Conservation (phyloP, 495 filamentous ascomycete species). For the Paragyromitra xinjiangensis region DNA sequence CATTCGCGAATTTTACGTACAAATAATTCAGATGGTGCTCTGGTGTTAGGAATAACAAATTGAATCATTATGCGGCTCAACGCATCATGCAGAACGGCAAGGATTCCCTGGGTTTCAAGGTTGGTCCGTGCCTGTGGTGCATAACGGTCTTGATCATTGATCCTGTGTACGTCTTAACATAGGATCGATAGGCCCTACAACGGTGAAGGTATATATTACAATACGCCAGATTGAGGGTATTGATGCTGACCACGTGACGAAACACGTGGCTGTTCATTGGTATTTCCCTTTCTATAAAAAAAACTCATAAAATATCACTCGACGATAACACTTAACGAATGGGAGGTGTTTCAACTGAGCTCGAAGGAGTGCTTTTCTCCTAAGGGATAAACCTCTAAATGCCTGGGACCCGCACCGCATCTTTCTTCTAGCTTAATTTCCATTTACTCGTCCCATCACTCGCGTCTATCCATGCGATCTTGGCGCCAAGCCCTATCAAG, state of each 20-base stretch:
- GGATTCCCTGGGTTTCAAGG: not conserved
- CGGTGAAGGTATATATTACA: too few relatives aligned
- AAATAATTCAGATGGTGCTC: conserved; percentile 10
- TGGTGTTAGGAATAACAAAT: conserved; percentile 9
- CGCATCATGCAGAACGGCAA: conserved; percentile 6
- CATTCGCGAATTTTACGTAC: conserved; percentile 34
- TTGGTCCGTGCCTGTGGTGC: conserved; percentile 2
- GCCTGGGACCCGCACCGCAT: not conserved
- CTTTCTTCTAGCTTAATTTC: not conserved
- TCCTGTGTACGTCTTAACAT: too few relatives aligned
- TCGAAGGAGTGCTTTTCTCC: too few relatives aligned
- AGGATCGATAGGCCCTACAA: too few relatives aligned
- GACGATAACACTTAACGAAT: too few relatives aligned
- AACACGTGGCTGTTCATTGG: too few relatives aligned
- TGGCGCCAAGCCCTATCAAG: conserved; percentile 3
- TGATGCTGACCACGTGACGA: too few relatives aligned
- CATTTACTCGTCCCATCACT: conserved; percentile 18
- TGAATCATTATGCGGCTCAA: conserved; percentile 23
- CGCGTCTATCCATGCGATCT: not conserved
- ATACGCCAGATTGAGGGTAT: too few relatives aligned
- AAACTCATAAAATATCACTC: too few relatives aligned
- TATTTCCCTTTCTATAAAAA: too few relatives aligned
- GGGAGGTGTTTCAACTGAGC: too few relatives aligned
- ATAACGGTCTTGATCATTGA: not conserved
- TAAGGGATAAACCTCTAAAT: too few relatives aligned